Conservation (phyloP, 805 yeast genomes). For the Saccharomycopsis schoenii region DNA sequence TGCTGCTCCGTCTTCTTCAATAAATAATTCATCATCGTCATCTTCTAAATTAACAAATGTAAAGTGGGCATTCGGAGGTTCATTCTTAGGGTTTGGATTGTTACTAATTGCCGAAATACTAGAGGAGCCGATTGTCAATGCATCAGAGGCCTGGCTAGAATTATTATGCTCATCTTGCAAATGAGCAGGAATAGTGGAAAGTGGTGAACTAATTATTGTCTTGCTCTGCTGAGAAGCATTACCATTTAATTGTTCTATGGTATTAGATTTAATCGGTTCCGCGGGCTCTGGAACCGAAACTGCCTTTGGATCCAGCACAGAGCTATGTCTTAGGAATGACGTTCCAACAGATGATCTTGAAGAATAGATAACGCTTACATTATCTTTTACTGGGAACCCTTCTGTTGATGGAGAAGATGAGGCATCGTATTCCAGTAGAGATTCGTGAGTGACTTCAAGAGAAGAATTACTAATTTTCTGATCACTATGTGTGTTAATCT, state of each 20-base stretch:
- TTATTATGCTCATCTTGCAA: background rate
- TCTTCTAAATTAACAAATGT: background rate
- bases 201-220: background rate
- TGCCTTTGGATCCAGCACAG: background rate
- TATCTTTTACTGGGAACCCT: background rate
- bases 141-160: no score
- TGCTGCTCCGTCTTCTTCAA: background rate
- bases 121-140: no score
- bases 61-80: constrained; percentile 2
- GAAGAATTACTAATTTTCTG: background rate
- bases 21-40: background rate
- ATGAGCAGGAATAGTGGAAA: background rate
- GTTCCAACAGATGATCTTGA: background rate
- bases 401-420: background rate
- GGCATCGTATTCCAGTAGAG: background rate
- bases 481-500: background rate
- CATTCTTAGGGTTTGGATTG: background rate
- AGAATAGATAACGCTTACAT: background rate
- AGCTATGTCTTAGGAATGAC: background rate
- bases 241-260: background rate
- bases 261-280: background rate
- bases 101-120: background rate
- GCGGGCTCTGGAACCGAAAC: background rate
- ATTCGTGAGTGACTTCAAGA: background rate
- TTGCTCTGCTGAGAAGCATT: background rate